Conservation (phyloP, 2,329 filamentous ascomycete species). For the Colletotrichum plurivorum region DNA sequence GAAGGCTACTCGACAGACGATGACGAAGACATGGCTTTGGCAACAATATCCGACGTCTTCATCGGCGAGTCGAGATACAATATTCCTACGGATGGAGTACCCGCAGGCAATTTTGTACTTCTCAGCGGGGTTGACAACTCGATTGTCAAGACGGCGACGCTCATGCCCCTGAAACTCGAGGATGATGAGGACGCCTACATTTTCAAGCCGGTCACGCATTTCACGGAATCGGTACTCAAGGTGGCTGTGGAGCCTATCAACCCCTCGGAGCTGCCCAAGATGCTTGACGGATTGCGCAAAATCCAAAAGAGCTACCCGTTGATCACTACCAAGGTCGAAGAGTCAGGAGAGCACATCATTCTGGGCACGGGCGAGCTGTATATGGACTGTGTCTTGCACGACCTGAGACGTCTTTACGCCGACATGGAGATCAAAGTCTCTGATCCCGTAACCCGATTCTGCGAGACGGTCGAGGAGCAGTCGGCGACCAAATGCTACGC, state of each 20-base stretch:
- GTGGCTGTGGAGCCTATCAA: slow-evolving; percentile 98
- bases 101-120: slow-evolving; percentile 94
- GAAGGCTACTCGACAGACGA: slow-evolving; percentile 97
- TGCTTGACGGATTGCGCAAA: slow-evolving; percentile 96
- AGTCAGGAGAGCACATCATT: slow-evolving; percentile 96
- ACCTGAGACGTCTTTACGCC: slow-evolving; percentile 91
- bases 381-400: slow-evolving; percentile 98
- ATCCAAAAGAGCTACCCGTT: slow-evolving; percentile 98
- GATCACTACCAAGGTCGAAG: slow-evolving; percentile 96
- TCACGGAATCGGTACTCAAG: slow-evolving; percentile 98
- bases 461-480: slow-evolving; percentile 97
- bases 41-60: slow-evolving; percentile 87
- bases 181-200: slow-evolving; percentile 95
- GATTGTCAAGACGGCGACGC: slow-evolving; percentile 96
- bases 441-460: slow-evolving; percentile 96
- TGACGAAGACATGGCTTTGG: slow-evolving; percentile 95
- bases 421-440: slow-evolving; percentile 99
- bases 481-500: slow-evolving; percentile 98
- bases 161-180: slow-evolving; percentile 84
- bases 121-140: slow-evolving; percentile 95
- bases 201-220: slow-evolving; percentile 92
- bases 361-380: slow-evolving; percentile 98
- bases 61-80: slow-evolving; percentile 95
- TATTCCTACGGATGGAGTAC: slow-evolving; percentile 90
- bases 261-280: slow-evolving; percentile 96